phyloP scores from a whole-genome alignment of 2,329 filamentous ascomycete species.

The Penicillium griseofulvum region DNA sequence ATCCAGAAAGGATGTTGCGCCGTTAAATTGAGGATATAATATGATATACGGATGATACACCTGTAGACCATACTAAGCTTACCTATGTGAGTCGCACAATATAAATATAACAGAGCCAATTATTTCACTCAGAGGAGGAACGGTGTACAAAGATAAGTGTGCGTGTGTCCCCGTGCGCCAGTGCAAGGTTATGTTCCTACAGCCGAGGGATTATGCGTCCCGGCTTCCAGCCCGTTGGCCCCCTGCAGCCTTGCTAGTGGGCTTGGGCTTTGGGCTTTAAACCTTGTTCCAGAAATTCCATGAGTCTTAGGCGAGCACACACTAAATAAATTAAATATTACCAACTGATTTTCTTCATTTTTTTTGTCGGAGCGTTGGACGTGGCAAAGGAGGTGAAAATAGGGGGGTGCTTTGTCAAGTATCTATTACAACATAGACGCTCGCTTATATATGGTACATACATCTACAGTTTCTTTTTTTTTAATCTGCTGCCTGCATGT shows the following conservation, averaged over 20 bases:
- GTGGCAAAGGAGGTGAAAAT: neutral
- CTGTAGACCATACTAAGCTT: conserved; percentile 1
- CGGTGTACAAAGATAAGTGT: conserved; percentile 1
- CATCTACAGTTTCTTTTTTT: neutral
- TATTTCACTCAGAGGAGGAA: neutral
- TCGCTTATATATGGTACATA: neutral
- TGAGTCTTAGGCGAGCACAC: neutral
- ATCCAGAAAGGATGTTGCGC: neutral
- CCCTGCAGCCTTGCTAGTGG: conserved; percentile 6
- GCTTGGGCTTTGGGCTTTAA: conserved; percentile 7
- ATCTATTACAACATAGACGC: neutral
- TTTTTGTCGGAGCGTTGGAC: neutral
- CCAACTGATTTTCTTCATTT: too few relatives aligned
- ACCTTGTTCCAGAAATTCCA: conserved; percentile 16
- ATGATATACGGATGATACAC: neutral
- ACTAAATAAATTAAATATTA: neutral
- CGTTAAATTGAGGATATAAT: neutral
- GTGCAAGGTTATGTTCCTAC: conserved; percentile 17
- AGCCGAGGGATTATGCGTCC: conserved; percentile 5
- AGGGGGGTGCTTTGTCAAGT: neutral
- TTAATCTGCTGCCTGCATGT: conserved; percentile 6
- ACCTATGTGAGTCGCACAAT: conserved; percentile 2
- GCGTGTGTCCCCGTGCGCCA: conserved; percentile 7
- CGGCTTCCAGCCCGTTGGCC: conserved; percentile 15
- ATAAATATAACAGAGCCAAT: neutral